phyloP scores from a whole-genome alignment of 208 protist species.

The Trypanosoma avium region DNA sequence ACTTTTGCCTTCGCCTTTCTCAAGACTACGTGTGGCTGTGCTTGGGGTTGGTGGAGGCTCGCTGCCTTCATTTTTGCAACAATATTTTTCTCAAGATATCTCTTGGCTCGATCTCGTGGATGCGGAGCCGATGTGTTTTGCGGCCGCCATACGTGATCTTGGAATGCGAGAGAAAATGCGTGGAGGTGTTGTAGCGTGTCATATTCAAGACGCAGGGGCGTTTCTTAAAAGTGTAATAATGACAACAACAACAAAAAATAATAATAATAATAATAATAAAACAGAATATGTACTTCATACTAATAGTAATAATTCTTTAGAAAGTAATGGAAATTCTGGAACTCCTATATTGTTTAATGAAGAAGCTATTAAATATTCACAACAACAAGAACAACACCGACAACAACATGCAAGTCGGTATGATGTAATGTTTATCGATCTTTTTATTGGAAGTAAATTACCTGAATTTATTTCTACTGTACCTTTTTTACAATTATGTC shows the following conservation, averaged over 20 bases:
- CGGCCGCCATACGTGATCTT: constrained; percentile 70
- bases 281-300: too few relatives aligned
- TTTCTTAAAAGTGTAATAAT: constrained; percentile 31
- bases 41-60: constrained; percentile 82
- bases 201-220: constrained; percentile 41
- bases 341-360: too few relatives aligned
- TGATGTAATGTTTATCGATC: constrained; percentile 83
- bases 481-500: constrained; percentile 60
- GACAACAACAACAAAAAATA: constrained; percentile 13
- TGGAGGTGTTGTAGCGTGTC: constrained; percentile 38
- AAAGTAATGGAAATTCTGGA: too few relatives aligned
- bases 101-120: constrained; percentile 75
- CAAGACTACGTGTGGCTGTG: constrained; percentile 60
- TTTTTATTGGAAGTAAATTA: constrained; percentile 75
- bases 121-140: constrained; percentile 70
- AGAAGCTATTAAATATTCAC: too few relatives aligned
- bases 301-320: too few relatives aligned
- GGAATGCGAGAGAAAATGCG: constrained; percentile 54
- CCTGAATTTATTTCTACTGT: constrained; percentile 37
- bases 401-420: constrained; percentile 19
- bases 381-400: not conserved
- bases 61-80: constrained; percentile 73
- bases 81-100: constrained; percentile 55
- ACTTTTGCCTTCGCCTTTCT: constrained; percentile 45
- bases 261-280: constrained; percentile 1